Evolutionary conservation across 2,329 filamentous ascomycete genomes (phyloP), one percentile per base, ranked within the genome.

Genomic region (Aspergillus viridinutans): DNA sequence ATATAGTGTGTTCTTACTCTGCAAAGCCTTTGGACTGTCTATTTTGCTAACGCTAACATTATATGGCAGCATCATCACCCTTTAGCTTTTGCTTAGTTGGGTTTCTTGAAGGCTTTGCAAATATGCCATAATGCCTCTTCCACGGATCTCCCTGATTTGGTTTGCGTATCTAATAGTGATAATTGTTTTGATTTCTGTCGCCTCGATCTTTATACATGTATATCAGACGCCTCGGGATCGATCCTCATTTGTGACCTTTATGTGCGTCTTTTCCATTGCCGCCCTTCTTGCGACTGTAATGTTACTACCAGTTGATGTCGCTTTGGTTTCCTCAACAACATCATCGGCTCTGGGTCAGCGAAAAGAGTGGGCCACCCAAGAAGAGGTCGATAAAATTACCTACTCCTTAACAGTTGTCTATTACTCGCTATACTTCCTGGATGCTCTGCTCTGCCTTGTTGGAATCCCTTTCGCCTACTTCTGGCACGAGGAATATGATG

Each of bases 401-500:
- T 81, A 85, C 61, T 91, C 90, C 0, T 81, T 99, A 62, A 90
- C 90, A 72, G 83, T 95, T 57, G 89, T 96, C 56, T 99, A 99
- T 78, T 97, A 97, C 75, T 82, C 86, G 0, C 82, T 99, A 0
- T 99, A 97, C 78, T 94, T 90, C 66, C 79, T 97, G 64, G 94
- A 99, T 73, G 90, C 92, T 1, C 72, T 97, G 5, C 84, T 99
- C 10, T 99, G 94, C 69, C 80, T 99, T 49, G 73, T 97, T 20
- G 84, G 96, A 48, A 89, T 97, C 21, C 94, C 94, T 0, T 99
- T 99, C 71, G 89, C 92, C 50, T 99, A 99, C 78, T 99, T 99
- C 73, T 97, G 89, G 86, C 94, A 96, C 69, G 94, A 99, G 73
- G 94, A 97, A 74, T 96, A 96, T 64, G 93, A 97, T 68, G 92